phyloP scores from a whole-genome alignment of 1,139 yeast genomes.

The Kodamaea sp. region DNA sequence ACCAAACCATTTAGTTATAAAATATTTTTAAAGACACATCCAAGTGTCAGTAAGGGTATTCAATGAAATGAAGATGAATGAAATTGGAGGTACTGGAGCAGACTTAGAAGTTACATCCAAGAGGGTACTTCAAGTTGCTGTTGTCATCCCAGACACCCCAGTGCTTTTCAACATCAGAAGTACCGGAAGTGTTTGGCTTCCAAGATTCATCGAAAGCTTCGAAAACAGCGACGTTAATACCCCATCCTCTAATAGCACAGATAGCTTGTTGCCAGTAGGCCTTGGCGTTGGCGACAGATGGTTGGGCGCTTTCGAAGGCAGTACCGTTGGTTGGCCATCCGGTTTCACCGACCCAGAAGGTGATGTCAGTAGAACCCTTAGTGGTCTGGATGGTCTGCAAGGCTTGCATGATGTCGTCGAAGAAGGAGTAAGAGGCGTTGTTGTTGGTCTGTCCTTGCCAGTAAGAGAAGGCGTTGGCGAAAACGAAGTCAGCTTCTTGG shows the following conservation, averaged over 20 bases:
- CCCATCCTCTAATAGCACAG: conserved; percentile 95
- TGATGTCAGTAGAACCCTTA: conserved; percentile 81
- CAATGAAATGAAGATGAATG: conserved; percentile 3
- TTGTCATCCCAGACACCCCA: conserved; percentile 84
- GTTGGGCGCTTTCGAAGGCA: conserved; percentile 60
- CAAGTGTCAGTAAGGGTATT: conserved; percentile 3
- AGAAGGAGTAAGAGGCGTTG: conserved; percentile 85
- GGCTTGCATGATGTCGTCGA: conserved; percentile 96
- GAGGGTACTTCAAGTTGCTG: conserved; percentile 57
- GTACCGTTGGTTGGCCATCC: conserved; percentile 97
- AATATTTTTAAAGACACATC: not conserved
- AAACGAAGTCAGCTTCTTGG: conserved; percentile 76
- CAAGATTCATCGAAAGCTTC: conserved; percentile 96
- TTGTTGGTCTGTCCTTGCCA: conserved; percentile 94
- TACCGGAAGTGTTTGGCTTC: conserved; percentile 90
- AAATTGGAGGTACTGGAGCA: not conserved
- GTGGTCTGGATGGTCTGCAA: conserved; percentile 79
- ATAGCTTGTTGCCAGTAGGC: conserved; percentile 83
- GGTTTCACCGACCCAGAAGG: conserved; percentile 97
- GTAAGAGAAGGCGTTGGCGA: conserved; percentile 94
- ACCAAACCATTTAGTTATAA: too few relatives aligned
- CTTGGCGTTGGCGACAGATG: conserved; percentile 72
- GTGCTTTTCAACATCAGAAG: conserved; percentile 82
- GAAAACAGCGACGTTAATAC: conserved; percentile 85
- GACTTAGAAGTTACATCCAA: conserved; percentile 52